Evolutionary conservation across 2,329 filamentous ascomycete genomes (phyloP), one percentile per base, ranked within the genome.

Genomic region (Salinomyces thailandicus): DNA sequence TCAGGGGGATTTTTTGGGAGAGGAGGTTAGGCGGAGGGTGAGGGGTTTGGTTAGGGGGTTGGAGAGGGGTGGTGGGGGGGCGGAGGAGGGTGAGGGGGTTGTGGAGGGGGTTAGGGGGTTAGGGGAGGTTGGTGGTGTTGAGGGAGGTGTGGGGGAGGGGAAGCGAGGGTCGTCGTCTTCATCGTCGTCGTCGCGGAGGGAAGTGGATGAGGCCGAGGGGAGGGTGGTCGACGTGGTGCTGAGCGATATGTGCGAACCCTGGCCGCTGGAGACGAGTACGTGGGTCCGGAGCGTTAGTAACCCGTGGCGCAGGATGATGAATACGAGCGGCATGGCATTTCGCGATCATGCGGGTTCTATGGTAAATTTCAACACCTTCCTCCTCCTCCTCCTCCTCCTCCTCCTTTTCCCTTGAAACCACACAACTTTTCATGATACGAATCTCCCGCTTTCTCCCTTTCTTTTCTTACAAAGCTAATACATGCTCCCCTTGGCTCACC

Each of bases 191-290:
- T 44, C 34, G 16, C 46, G 53, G 35, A 49, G 52, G 20, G 42
- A 55, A 26, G 36, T 44, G 16, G 35, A 45, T 22, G 47, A 49
- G 36, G 50, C 38, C 8, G 49, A 49, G 26, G 71, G 71, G 44
- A 71, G 72, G 54, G 75, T 75, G 54, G 87, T 95, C 47, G 85
- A 96, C 65, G 76, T 98, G 57, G 85, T 98, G 58, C 69, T 98
- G 58, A 94, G 85, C 77, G 91, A 98, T 74, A 98, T 98, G 91
- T 98, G 79, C 76, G 89, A 73, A 72, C 87, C 91, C 81, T 95
- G 86, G 86, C 71, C 77, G 53, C 82, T 84, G 68, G 82, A 75
- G 36, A 71, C 72, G 55, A 81, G 80, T 55, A 86, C 83, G 68
- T 80, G 76, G 68, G 80, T 82, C 68, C 85, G 77, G 68, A 93